Percentiles rank a stretch among this genome's conserved stretches.
Conservation (phyloP, 129 eudicot genomes). For the Heracleum sosnowskyi region DNA sequence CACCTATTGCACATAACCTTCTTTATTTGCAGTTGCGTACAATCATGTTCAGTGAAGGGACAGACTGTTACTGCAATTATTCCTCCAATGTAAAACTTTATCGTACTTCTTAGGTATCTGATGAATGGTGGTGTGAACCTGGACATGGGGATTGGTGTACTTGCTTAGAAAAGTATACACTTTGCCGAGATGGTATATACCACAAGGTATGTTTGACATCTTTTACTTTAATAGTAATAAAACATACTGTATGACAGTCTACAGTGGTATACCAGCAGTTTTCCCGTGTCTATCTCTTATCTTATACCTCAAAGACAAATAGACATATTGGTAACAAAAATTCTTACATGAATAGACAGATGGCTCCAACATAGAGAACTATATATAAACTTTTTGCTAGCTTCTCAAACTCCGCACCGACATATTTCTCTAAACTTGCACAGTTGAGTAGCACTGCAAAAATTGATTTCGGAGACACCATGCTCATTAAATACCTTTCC, state of each 20-base stretch:
- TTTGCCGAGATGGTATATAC: slow-evolving; percentile 88
- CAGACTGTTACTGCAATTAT: not conserved
- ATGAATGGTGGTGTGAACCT: slow-evolving; percentile 94
- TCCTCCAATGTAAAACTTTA: not conserved
- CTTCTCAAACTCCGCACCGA: not conserved
- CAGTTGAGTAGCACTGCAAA: not conserved
- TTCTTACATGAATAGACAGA: not conserved
- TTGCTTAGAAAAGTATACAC: slow-evolving; percentile 91
- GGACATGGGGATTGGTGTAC: slow-evolving; percentile 99
- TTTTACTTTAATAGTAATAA: not conserved
- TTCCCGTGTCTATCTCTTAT: not conserved
- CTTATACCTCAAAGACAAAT: not conserved
- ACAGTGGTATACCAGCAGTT: not conserved
- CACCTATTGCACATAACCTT: not conserved
- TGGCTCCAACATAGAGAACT: not conserved
- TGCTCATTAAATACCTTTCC: not conserved
- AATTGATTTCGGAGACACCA: not conserved
- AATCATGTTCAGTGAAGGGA: not conserved
- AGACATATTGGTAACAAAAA: not conserved
- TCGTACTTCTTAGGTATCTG: slow-evolving; percentile 51
- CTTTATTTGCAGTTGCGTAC: not conserved
- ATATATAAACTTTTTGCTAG: not conserved
- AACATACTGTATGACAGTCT: not conserved
- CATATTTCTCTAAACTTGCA: not conserved
- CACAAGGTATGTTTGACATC: slow-evolving; percentile 59